Evolutionary conservation across 2,329 filamentous ascomycete species (phyloP), one percentile per base, ranked within the genome.

Genomic region (Venturia nashicola): DNA sequence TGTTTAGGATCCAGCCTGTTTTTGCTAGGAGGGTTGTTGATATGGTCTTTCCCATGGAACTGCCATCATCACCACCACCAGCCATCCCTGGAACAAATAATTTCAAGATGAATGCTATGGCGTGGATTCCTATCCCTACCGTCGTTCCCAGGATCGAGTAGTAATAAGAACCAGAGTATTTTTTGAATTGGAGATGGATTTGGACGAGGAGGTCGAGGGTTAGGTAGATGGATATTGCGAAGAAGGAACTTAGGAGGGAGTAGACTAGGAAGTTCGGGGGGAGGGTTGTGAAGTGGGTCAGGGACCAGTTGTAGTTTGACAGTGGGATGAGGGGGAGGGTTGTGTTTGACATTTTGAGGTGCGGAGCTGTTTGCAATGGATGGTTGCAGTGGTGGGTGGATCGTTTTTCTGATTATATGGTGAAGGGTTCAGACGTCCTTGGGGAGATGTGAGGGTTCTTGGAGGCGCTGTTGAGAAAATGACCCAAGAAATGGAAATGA

Each of bases 171-270:
- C 46, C 46, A 8, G 27, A 11, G 61, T 63, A 51, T 23, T 40
- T 36, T 20, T 59, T 63, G 61, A 63, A 63, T 34, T n/a, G 59
- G 18, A 63, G 34, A 32, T 51, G 46, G 27, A 63, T 42, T 44
- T 63, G 61, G 20, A 43, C 14, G 1, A 40, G 27, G 14, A 63
- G 51, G 18, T 63, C 61, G 20, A 63, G 20, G 44, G 34, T 20
- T 12, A 63, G 46, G 14, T 40, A 63, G n/a, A 63, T 34, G 23
- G 61, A 46, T 46, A 63, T 40, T 5, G 46, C 61, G 62, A 64
- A 64, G 40, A 61, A 36, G 14, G 18, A n/a, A 36, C 57, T 18
- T 14, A 54, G 32, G 18, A 64, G 62, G 32, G 57, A 51, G 57
- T 61, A 61, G 40, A 64, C 42, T 8, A 55, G 62, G 34, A 57